A percentile compares a stretch with the other conserved stretches of the same genome.
These are phyloP conservation scores for Blastobotrys persicus DNA, from an alignment of 1,139 yeast species.

Conservation along the genomic window DNA sequence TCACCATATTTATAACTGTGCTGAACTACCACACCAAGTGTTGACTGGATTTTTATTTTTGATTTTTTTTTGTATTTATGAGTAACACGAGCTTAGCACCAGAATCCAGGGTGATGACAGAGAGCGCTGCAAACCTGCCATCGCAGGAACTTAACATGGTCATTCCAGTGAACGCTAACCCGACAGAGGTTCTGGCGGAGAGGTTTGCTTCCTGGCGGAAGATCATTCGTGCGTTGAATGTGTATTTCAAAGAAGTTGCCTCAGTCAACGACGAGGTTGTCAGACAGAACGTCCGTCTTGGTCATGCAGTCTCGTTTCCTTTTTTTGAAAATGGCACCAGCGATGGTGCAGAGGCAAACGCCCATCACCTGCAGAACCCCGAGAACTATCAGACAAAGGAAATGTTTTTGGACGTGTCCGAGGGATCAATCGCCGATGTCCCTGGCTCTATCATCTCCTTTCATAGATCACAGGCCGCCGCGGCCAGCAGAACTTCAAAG, in stretches of 20 bases:
- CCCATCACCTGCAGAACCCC: slow-evolving; percentile 11
- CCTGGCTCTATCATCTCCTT: slow-evolving; percentile 71
- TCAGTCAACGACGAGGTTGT: slow-evolving; percentile 85
- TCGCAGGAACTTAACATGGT: slow-evolving; percentile 19
- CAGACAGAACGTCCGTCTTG: slow-evolving; percentile 76
- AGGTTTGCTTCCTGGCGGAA: slow-evolving; percentile 86
- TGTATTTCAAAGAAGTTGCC: slow-evolving; percentile 75
- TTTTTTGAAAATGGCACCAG: slow-evolving; percentile 39
- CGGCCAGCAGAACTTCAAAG: slow-evolving; percentile 65
- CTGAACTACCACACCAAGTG: no score
- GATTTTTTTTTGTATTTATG: neutral
- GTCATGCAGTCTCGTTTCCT: slow-evolving; percentile 70
- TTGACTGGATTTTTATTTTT: neutral
- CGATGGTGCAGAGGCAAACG: slow-evolving; percentile 15
- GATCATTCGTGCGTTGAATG: slow-evolving; percentile 68
- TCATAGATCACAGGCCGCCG: slow-evolving; percentile 69
- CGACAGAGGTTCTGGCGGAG: slow-evolving; percentile 81
- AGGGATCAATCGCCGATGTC: slow-evolving; percentile 78
- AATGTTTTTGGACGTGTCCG: slow-evolving; percentile 70
- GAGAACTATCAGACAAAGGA: slow-evolving; percentile 15
- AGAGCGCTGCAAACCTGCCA: slow-evolving; percentile 5
- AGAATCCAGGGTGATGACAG: slow-evolving; percentile 2
- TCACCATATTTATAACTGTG: neutral
- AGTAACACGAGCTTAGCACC: slow-evolving; percentile 1
- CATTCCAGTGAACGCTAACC: slow-evolving; percentile 59